These are phyloP conservation scores for Pneumocystis oryctolagi DNA, from an alignment of 1,139 yeast genomes.

Conservation along the genomic window DNA sequence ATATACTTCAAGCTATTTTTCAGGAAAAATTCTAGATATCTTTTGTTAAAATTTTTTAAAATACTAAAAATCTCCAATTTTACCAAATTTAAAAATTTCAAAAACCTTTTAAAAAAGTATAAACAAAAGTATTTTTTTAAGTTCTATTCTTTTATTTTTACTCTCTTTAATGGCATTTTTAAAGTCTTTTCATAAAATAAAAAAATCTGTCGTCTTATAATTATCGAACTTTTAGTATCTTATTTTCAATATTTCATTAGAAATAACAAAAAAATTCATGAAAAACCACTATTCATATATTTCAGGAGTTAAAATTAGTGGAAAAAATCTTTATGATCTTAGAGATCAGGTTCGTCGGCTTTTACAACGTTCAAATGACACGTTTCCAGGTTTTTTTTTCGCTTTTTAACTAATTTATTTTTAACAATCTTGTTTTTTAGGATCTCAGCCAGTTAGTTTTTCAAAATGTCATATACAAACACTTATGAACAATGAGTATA, in stretches of 20 bases:
- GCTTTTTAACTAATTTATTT: constrained; percentile 11
- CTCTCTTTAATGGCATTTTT: background rate
- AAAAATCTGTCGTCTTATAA: background rate
- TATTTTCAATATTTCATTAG: too few species aligned
- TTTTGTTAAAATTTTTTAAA: background rate
- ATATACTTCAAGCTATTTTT: background rate
- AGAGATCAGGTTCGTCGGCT: constrained; percentile 57
- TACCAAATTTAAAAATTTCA: background rate
- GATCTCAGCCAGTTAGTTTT: constrained; percentile 92
- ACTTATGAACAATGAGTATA: constrained; percentile 40
- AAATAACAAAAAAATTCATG: background rate
- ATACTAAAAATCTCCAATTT: background rate
- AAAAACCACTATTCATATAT: constrained; percentile 25
- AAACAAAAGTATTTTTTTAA: background rate
- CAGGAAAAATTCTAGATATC: background rate
- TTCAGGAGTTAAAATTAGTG: constrained; percentile 69
- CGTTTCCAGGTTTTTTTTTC: constrained; percentile 14
- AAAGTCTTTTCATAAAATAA: background rate
- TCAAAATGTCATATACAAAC: constrained; percentile 53
- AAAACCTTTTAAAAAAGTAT: background rate
- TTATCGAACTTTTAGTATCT: background rate
- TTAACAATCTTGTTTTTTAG: constrained; percentile 40
- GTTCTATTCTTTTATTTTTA: background rate
- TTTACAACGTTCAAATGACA: constrained; percentile 29
- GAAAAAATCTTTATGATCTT: constrained; percentile 52